phyloP scores from a whole-genome alignment of 345 rosid genomes.

The Lepidium sativum region DNA sequence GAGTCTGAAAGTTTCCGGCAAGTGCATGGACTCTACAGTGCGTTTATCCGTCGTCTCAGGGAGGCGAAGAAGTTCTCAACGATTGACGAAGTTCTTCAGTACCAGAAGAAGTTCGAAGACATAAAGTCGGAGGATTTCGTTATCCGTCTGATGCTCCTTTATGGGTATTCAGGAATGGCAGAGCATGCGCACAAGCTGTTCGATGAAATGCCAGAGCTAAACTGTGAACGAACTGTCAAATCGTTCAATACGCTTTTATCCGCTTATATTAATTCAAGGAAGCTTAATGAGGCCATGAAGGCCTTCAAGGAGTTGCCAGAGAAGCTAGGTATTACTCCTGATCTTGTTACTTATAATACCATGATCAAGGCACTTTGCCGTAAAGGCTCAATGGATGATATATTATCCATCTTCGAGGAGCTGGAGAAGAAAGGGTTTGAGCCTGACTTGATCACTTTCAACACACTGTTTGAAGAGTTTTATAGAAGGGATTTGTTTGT shows the following conservation, averaged over 20 bases:
- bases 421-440: slow-evolving; percentile 46
- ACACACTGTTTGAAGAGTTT: slow-evolving; percentile 46
- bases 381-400: slow-evolving; percentile 41
- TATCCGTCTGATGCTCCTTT: slow-evolving; percentile 36
- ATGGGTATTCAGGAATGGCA: slow-evolving; percentile 59
- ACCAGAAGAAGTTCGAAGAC: slow-evolving; percentile 63
- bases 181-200: slow-evolving; percentile 62
- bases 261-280: slow-evolving; percentile 41
- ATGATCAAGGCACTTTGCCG: slow-evolving; percentile 49
- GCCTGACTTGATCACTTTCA: slow-evolving; percentile 49
- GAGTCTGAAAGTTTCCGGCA: slow-evolving; percentile 47
- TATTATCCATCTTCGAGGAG: slow-evolving; percentile 36
- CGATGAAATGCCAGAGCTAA: slow-evolving; percentile 69
- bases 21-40: slow-evolving; percentile 31
- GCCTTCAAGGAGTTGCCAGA: slow-evolving; percentile 38
- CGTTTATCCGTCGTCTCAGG: slow-evolving; percentile 55
- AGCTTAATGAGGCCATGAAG: slow-evolving; percentile 33
- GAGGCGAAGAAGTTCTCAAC: slow-evolving; percentile 31
- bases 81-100: slow-evolving; percentile 57
- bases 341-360: slow-evolving; percentile 47
- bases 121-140: slow-evolving; percentile 51
- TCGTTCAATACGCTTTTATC: slow-evolving; percentile 62
- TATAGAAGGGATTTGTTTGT: slow-evolving; percentile 37
- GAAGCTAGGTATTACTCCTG: slow-evolving; percentile 42
- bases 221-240: slow-evolving; percentile 44